These are phyloP conservation scores for Achaetomiella virescens DNA, from an alignment of 495 filamentous ascomycete genomes.

Conservation along the genomic window DNA sequence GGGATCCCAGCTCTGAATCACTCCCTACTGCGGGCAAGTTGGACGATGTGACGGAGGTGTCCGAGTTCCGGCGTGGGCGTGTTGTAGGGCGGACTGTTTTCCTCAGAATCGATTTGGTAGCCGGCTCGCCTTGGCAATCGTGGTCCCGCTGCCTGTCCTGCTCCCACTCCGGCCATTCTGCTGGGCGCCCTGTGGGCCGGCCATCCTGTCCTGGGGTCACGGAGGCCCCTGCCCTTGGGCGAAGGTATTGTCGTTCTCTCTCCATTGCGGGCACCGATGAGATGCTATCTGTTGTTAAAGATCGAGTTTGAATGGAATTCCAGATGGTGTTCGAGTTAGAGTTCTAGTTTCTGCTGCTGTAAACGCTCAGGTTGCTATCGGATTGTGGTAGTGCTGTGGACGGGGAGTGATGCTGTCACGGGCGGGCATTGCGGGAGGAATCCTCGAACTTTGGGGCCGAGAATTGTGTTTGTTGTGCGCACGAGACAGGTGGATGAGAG, in stretches of 20 bases:
- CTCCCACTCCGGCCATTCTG: constrained; percentile 24
- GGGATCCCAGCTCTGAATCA: constrained; percentile 20
- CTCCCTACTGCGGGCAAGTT: constrained; percentile 25
- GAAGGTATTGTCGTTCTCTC: constrained; percentile 23
- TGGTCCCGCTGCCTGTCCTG: constrained; percentile 7
- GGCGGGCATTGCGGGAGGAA: constrained; percentile 23
- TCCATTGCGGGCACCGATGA: constrained; percentile 17
- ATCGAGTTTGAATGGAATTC: background rate
- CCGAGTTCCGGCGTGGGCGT: constrained; percentile 28
- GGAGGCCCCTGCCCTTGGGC: constrained; percentile 22
- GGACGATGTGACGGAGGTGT: constrained; percentile 31
- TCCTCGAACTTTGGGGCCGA: constrained; percentile 22
- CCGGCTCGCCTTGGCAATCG: constrained; percentile 15
- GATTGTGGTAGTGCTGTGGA: constrained; percentile 21
- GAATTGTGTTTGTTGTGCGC: constrained; percentile 22
- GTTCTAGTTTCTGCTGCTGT: background rate
- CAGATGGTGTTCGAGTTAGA: background rate
- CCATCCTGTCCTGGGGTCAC: constrained; percentile 18
- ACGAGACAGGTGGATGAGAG: constrained; percentile 16
- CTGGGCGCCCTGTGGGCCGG: constrained; percentile 12
- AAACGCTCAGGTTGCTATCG: constrained; percentile 15
- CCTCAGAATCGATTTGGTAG: constrained; percentile 24
- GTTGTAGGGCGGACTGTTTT: constrained; percentile 18
- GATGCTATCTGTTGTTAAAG: background rate
- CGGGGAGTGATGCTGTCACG: constrained; percentile 14